Percentiles rank a stretch among this genome's conserved stretches.
Conservation (phyloP, 306 rosid genomes). For the Citrullus colocynthis region DNA sequence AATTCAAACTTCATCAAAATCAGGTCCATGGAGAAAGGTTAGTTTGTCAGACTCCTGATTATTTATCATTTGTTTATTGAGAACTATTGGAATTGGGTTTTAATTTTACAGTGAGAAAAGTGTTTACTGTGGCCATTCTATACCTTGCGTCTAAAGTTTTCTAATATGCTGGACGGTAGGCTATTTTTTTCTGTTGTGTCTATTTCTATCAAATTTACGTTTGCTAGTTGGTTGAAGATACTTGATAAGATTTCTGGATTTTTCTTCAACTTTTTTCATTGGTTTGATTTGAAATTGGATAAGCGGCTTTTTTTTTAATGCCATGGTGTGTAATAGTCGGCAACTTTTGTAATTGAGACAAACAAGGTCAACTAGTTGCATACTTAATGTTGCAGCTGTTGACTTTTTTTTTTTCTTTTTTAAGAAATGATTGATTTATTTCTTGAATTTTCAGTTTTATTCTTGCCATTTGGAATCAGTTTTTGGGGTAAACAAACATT, state of each 20-base stretch:
- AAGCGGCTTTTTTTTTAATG: neutral
- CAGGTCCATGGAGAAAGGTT: constrained; percentile 99
- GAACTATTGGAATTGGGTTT: neutral
- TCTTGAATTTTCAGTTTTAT: neutral
- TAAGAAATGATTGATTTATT: neutral
- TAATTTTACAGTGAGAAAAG: neutral
- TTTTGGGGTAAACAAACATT: neutral
- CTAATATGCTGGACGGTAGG: neutral
- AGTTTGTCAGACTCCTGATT: constrained; percentile 11
- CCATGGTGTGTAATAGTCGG: neutral
- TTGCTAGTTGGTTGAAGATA: neutral
- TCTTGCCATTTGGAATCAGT: neutral
- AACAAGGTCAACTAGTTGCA: neutral
- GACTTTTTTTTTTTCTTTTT: no score
- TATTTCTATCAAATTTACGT: neutral
- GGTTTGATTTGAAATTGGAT: neutral
- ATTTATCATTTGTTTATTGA: neutral
- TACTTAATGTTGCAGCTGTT: neutral
- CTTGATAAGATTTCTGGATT: neutral
- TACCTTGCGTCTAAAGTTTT: neutral
- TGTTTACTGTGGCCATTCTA: neutral
- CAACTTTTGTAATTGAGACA: neutral
- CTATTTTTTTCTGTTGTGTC: neutral
- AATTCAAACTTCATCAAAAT: constrained; percentile 63
- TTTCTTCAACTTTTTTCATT: neutral